Conservation (phyloP, 768 basidiomycete genomes). For the Chalciporus sphaerocephalus region DNA sequence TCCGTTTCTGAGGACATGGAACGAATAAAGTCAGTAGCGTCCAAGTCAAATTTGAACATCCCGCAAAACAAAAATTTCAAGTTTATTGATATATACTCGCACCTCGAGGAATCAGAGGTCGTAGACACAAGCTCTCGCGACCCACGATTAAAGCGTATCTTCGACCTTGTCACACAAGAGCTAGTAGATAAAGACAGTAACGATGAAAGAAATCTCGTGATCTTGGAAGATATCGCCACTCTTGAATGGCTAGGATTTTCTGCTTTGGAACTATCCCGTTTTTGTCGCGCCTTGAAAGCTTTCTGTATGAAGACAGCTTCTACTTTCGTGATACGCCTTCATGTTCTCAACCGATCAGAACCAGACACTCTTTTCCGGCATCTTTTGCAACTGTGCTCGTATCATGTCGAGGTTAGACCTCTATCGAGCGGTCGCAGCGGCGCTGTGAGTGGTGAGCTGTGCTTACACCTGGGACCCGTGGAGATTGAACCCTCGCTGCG, state of each 20-base stretch:
- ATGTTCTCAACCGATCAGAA: conserved; percentile 49
- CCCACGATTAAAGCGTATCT: conserved; percentile 29
- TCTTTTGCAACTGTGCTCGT: conserved; percentile 58
- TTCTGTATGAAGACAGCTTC: conserved; percentile 52
- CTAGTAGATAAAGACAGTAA: conserved; percentile 14
- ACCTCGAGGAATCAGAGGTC: conserved; percentile 26
- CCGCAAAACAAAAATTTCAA: conserved; percentile 38
- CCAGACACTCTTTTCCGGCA: conserved; percentile 57
- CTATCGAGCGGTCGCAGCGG: conserved; percentile 74
- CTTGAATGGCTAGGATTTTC: conserved; percentile 71
- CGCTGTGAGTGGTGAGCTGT: conserved; percentile 72
- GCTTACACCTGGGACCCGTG: conserved; percentile 55
- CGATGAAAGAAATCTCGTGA: conserved; percentile 39
- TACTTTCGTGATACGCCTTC: conserved; percentile 61
- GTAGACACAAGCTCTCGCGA: conserved; percentile 8
- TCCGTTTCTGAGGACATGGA: conserved; percentile 53
- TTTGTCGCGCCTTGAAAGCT: conserved; percentile 55
- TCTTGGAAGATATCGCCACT: conserved; percentile 66
- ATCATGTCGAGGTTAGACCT: conserved; percentile 69
- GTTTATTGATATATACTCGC: conserved; percentile 51
- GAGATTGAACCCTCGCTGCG: conserved; percentile 32
- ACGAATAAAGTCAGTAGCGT: conserved; percentile 60
- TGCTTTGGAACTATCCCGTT: conserved; percentile 46
- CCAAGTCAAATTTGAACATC: conserved; percentile 45
- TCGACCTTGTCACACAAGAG: conserved; percentile 34